Evolutionary conservation across 768 basidiomycete genomes (phyloP).

Genomic region (Termitomyces sp.): DNA sequence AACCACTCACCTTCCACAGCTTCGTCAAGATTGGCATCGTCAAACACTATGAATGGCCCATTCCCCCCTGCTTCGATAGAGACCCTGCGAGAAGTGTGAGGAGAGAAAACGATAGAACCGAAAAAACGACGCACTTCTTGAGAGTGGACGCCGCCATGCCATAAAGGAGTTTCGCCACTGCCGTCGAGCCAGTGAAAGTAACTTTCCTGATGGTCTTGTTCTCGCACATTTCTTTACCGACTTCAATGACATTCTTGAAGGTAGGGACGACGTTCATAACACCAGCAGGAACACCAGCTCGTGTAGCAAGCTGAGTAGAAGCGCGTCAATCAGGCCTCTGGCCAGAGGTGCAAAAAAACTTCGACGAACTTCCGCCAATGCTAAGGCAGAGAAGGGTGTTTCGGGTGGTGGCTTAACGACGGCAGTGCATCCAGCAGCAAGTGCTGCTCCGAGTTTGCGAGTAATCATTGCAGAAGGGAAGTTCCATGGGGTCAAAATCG

Average conservation of each 20-base stretch:
- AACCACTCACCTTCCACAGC: constrained; percentile 71
- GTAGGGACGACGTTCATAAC: constrained; percentile 95
- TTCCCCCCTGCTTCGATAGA: constrained; percentile 94
- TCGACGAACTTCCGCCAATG: constrained; percentile 73
- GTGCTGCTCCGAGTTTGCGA: constrained; percentile 83
- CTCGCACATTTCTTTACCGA: constrained; percentile 93
- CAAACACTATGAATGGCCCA: constrained; percentile 94
- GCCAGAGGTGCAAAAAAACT: background rate
- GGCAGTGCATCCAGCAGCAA: constrained; percentile 94
- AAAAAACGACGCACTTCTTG: constrained; percentile 62
- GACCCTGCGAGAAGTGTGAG: constrained; percentile 28
- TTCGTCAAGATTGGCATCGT: constrained; percentile 90
- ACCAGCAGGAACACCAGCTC: constrained; percentile 93
- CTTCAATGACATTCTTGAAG: constrained; percentile 76
- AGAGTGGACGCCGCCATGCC: constrained; percentile 70
- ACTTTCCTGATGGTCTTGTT: constrained; percentile 84
- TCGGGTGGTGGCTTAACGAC: constrained; percentile 96
- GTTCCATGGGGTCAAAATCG: constrained; percentile 86
- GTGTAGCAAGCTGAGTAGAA: constrained; percentile 58
- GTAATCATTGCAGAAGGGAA: constrained; percentile 96
- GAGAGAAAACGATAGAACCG: background rate
- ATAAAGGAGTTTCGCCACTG: constrained; percentile 74
- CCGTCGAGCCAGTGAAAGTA: constrained; percentile 86
- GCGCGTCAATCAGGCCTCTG: background rate
- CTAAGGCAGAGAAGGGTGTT: constrained; percentile 90